Base-by-base conservation (phyloP, 2,329 filamentous ascomycete genomes). In the Aspergillus bombycis region DNA sequence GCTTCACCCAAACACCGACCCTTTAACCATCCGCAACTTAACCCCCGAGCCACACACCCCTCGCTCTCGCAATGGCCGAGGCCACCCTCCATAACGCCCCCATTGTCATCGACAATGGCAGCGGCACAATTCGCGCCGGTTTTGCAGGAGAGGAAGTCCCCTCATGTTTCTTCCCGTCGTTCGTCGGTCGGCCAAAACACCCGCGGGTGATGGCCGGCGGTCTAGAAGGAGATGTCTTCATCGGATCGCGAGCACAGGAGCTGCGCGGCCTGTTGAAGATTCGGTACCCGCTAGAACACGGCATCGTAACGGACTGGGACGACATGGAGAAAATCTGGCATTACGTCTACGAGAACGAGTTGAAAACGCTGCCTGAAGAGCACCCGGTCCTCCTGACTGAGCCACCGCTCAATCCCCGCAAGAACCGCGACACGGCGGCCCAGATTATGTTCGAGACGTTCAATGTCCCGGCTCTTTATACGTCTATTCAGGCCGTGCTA, bases 291-390 rank as follows among this genome's bases (percentile, higher is more conserved):
- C 83, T 99, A 61, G 95, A 98, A 82, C 95, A 99, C 78, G 95
- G 95, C 71, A 96, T 99, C 73, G 95, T 99, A 67, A 99, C 95
- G 71, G 93, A 99, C 80, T 99, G 95, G 95, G 95, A 98, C 77
- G 95, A 99, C 76, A 99, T 99, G 95, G 95, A 99, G 84, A 89
- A 93, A 82, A 99, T 99, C 81, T 99, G 95, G 95, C 92, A 96
- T 74, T 95, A 96, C 75, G 93, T 99, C 59, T 99, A 98, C 78
- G 92, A 92, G 62, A 94, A 97, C 75, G 95, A 96, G 68, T 80
- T 99, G 73, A 98, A 97, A 84, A 97, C 94, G 57, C 85, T 97
- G 76, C 97, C 94, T 79, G 95, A 99, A 85, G 95, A 99, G 90
- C 95, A 99, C 79, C 95, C 95, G 52, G 94, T 99, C 65, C 88